These are phyloP conservation scores for Chaetomiaceae sp. DNA, from an alignment of 2,329 filamentous ascomycete species.

Conservation along the genomic window DNA sequence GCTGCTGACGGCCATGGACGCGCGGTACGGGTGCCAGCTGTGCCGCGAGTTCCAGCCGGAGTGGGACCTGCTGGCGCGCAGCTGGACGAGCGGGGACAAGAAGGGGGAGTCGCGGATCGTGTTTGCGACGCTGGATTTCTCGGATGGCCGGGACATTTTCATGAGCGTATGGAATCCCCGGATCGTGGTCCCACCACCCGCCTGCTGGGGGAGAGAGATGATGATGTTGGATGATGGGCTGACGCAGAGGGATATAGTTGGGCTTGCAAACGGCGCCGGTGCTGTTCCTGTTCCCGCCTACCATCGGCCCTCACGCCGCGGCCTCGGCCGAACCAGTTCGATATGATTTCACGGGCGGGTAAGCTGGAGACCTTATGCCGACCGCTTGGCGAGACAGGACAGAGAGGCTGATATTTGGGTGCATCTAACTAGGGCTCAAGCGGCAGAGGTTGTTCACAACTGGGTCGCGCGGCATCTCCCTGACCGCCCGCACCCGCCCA, in stretches of 20 bases:
- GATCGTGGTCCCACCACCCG: no score
- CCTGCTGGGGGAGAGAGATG: no score
- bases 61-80: constrained; percentile 81
- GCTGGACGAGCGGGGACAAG: constrained; percentile 84
- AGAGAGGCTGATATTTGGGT: background rate
- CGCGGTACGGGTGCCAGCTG: constrained; percentile 76
- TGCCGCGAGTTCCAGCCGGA: constrained; percentile 92
- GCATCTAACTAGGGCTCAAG: constrained; percentile 53
- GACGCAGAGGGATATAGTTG: constrained; percentile 51
- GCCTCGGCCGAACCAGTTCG: constrained; percentile 64
- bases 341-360: constrained; percentile 84
- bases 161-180: constrained; percentile 74
- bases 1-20: constrained; percentile 80
- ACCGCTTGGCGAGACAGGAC: no score
- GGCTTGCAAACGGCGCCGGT: constrained; percentile 92
- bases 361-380: no score
- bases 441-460: constrained; percentile 70
- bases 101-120: constrained; percentile 66
- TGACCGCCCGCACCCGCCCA: constrained; percentile 69
- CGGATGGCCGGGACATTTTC: constrained; percentile 77
- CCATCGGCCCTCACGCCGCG: constrained; percentile 72
- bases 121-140: constrained; percentile 83
- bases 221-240: constrained; percentile 11
- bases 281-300: constrained; percentile 81
- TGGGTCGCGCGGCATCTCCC: constrained; percentile 79